phyloP scores from a whole-genome alignment of 2,329 filamentous ascomycete species.

The Phoma sp. region DNA sequence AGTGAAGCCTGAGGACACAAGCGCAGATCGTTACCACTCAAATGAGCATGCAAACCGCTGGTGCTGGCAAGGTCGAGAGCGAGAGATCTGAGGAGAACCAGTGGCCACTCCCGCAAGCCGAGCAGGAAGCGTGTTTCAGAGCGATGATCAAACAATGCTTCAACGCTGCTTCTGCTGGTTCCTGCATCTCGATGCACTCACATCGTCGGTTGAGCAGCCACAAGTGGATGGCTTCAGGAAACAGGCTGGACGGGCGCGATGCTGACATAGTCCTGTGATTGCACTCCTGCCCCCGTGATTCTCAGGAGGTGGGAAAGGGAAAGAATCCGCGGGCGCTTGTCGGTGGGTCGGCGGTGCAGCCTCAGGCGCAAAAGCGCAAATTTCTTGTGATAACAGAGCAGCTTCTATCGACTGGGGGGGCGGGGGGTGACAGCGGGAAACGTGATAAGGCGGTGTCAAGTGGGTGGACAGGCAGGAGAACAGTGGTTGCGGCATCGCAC shows the following conservation, averaged over 20 bases:
- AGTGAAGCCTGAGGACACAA: slow-evolving; percentile 8
- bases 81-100: slow-evolving; percentile 16
- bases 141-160: slow-evolving; percentile 47
- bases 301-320: slow-evolving; percentile 8
- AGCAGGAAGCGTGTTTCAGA: slow-evolving; percentile 43
- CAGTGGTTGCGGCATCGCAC: slow-evolving; percentile 12
- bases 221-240: slow-evolving; percentile 27
- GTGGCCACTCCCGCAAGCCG: slow-evolving; percentile 28
- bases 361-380: slow-evolving; percentile 13
- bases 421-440: slow-evolving; percentile 12
- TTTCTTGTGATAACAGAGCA: slow-evolving; percentile 22
- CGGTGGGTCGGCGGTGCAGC: slow-evolving; percentile 10
- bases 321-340: slow-evolving; percentile 11
- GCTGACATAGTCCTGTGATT: slow-evolving; percentile 25
- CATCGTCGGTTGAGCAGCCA: slow-evolving; percentile 34
- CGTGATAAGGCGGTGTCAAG: slow-evolving; percentile 7
- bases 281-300: slow-evolving; percentile 12
- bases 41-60: neutral
- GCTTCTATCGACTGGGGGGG: slow-evolving; percentile 20
- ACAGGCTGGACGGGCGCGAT: slow-evolving; percentile 25
- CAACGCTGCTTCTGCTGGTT: slow-evolving; percentile 45
- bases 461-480: slow-evolving; percentile 5
- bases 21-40: slow-evolving; percentile 1
- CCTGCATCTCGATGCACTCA: slow-evolving; percentile 44
- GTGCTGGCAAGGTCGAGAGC: slow-evolving; percentile 4